Evolutionary conservation across 2,329 filamentous ascomycete species (phyloP).

Genomic region (Cercospora sp.): DNA sequence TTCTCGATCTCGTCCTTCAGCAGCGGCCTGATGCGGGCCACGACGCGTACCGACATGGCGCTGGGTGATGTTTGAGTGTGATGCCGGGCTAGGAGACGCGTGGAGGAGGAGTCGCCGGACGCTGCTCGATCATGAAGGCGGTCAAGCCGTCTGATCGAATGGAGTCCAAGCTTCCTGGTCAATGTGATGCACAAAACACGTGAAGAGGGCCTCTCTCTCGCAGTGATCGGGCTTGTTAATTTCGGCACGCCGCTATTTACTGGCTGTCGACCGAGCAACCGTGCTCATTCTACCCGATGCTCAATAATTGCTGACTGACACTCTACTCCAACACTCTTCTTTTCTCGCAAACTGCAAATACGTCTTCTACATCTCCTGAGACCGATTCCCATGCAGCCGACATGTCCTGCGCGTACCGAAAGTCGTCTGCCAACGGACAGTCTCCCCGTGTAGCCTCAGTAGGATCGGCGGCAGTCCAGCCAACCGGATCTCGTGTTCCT

Average conservation of each 20-base stretch:
- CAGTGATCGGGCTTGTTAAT: not conserved
- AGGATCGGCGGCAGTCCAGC: not conserved
- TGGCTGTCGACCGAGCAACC: conserved; percentile 4
- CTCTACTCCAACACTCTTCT: not conserved
- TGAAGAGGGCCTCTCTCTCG: not conserved
- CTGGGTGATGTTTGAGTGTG: not conserved
- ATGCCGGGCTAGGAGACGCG: not conserved
- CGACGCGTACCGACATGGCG: conserved; percentile 69
- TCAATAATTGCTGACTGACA: not conserved
- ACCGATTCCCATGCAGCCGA: not conserved
- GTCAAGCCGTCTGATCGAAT: not conserved
- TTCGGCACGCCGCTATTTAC: not conserved
- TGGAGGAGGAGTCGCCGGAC: not conserved
- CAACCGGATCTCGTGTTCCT: not conserved
- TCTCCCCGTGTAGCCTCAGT: not conserved
- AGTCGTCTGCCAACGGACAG: not conserved
- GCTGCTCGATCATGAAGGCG: not conserved
- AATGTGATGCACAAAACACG: not conserved
- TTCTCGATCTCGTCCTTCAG: conserved; percentile 81
- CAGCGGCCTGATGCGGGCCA: conserved; percentile 85
- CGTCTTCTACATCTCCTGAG: not conserved
- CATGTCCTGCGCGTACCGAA: not conserved
- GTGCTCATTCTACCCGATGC: not conserved
- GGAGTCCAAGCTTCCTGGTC: not conserved
- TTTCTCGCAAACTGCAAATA: not conserved